Percentiles rank a stretch among this genome's conserved stretches.
These are phyloP conservation scores for Flaveria sonorensis DNA, from an alignment of 129 eudicot genomes.

Conservation along the genomic window DNA sequence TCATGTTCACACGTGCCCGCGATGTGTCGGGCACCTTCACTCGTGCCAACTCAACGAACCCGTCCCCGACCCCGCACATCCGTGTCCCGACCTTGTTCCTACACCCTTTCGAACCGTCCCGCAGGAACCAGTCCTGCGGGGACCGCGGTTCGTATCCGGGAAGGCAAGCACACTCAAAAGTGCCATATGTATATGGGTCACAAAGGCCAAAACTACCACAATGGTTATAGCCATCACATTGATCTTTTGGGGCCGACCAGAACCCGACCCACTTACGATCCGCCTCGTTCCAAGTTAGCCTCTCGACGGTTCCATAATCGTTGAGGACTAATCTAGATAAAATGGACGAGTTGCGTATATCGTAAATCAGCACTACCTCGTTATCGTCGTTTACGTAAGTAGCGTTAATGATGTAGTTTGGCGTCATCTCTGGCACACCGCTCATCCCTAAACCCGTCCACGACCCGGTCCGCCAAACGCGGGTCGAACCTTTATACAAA, in stretches of 20 bases:
- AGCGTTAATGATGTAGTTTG: slow-evolving; percentile 13
- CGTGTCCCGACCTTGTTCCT: slow-evolving; percentile 23
- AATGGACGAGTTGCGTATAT: slow-evolving; percentile 34
- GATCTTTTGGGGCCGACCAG: slow-evolving; percentile 41
- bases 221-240: slow-evolving; percentile 42
- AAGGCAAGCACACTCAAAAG: slow-evolving; percentile 43
- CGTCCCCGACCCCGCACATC: slow-evolving; percentile 34
- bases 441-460: slow-evolving; percentile 48
- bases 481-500: slow-evolving; percentile 27
- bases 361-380: slow-evolving; percentile 23
- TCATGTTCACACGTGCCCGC: slow-evolving; percentile 40
- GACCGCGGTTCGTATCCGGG: slow-evolving; percentile 50
- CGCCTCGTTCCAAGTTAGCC: slow-evolving; percentile 36
- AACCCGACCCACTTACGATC: slow-evolving; percentile 32
- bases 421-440: slow-evolving; percentile 35
- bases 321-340: slow-evolving; percentile 37
- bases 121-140: slow-evolving; percentile 39
- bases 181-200: slow-evolving; percentile 17
- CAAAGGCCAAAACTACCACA: slow-evolving; percentile 50
- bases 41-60: slow-evolving; percentile 42
- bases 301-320: slow-evolving; percentile 30
- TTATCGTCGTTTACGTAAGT: slow-evolving; percentile 30
- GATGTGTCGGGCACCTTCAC: slow-evolving; percentile 52
- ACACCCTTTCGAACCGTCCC: slow-evolving; percentile 56
- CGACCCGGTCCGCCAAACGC: slow-evolving; percentile 44